A percentile compares a stretch with the other conserved stretches of the same genome.
Conservation (phyloP, 176 grass and related monocot genomes). For the Miscanthus lutarioriparius region DNA sequence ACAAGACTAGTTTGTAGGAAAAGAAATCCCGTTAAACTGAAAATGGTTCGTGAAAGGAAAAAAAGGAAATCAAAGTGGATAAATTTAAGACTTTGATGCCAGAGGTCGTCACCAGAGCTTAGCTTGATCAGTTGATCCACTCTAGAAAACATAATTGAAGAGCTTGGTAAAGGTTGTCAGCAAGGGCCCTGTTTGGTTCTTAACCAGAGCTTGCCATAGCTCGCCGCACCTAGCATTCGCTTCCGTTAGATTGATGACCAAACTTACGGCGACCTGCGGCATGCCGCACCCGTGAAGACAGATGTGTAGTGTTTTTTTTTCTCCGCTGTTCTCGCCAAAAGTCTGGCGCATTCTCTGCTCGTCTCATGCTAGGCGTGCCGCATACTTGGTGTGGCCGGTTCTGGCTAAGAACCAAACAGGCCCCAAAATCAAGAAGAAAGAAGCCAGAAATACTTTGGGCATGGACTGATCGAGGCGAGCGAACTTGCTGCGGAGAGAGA, state of each 20-base stretch:
- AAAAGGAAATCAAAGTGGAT: not conserved
- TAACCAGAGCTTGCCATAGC: too few relatives aligned
- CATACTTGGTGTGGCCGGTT: too few relatives aligned
- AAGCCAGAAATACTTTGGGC: not conserved
- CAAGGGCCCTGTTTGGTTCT: not conserved
- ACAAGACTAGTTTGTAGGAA: conserved; percentile 5
- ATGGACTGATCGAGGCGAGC: not conserved
- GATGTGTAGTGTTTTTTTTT: too few relatives aligned
- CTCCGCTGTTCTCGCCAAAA: too few relatives aligned
- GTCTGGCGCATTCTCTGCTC: too few relatives aligned
- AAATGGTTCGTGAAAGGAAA: not conserved
- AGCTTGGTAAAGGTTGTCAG: not conserved
- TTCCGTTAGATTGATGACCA: too few relatives aligned
- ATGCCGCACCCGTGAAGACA: too few relatives aligned
- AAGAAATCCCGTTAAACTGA: not conserved
- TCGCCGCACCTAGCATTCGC: too few relatives aligned
- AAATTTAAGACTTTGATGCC: not conserved
- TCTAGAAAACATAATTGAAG: not conserved
- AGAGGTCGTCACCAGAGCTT: not conserved
- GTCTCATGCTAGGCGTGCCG: too few relatives aligned
- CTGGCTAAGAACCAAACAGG: too few relatives aligned
- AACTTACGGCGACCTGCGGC: too few relatives aligned
- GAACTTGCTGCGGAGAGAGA: not conserved
- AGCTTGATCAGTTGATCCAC: not conserved
- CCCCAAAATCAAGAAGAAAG: not conserved